Percentiles rank a stretch among this genome's conserved stretches.
Evolutionary conservation across 805 yeast genomes (phyloP).

Genomic region (Metschnikowia similis): DNA sequence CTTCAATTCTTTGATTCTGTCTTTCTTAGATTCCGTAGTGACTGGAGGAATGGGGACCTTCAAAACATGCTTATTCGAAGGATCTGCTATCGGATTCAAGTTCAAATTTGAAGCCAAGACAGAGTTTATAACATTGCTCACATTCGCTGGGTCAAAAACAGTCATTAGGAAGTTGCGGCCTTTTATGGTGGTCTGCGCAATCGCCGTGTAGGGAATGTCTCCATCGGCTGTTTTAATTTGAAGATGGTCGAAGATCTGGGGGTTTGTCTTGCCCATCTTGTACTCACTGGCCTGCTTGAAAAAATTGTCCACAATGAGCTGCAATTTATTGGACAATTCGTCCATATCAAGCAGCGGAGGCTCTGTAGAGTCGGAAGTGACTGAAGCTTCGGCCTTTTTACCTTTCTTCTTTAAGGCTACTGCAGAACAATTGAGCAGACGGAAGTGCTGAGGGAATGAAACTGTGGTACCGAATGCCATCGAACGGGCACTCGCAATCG

Average conservation of each 20-base stretch:
- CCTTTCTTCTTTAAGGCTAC: constrained; percentile 13
- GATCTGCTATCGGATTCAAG: constrained; percentile 75
- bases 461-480: background rate
- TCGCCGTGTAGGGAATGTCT: constrained; percentile 48
- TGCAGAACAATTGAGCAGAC: constrained; percentile 1
- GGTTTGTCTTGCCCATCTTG: constrained; percentile 67
- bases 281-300: constrained; percentile 55
- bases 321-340: constrained; percentile 41
- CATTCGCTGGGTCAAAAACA: constrained; percentile 77
- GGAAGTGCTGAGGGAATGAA: background rate
- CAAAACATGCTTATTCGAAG: constrained; percentile 66
- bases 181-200: constrained; percentile 69
- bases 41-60: constrained; percentile 72
- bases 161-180: constrained; percentile 74
- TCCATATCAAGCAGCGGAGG: constrained; percentile 22
- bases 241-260: constrained; percentile 60
- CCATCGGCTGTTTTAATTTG: constrained; percentile 47
- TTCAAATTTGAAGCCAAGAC: constrained; percentile 66
- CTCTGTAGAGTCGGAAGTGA: constrained; percentile 4
- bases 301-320: constrained; percentile 48
- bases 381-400: constrained; percentile 8
- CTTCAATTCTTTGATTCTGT: constrained; percentile 57
- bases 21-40: constrained; percentile 62
- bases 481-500: background rate
- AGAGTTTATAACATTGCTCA: constrained; percentile 65